A percentile compares a stretch with the other conserved stretches of the same genome.
These are phyloP conservation scores for Triadica sebifera DNA, from an alignment of 345 rosid genomes.

Conservation along the genomic window DNA sequence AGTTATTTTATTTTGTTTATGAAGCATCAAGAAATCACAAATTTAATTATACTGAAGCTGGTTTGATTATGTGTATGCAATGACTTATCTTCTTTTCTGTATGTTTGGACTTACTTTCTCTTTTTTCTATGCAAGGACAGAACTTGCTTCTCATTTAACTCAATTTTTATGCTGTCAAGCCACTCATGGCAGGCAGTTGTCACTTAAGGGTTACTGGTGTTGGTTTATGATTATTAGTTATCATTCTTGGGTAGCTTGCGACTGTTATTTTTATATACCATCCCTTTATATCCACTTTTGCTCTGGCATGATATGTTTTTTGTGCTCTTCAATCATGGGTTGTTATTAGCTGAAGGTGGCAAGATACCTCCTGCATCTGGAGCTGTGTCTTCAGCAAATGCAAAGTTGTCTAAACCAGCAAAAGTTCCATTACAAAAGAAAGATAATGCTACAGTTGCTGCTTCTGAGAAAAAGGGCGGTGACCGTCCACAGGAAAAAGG, in stretches of 20 bases:
- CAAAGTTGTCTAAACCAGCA: slow-evolving; percentile 48
- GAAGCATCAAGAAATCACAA: neutral
- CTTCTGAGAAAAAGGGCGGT: slow-evolving; percentile 72
- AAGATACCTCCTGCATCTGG: slow-evolving; percentile 43
- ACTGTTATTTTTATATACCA: neutral
- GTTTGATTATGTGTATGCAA: neutral
- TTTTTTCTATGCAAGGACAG: neutral
- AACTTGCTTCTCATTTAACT: neutral
- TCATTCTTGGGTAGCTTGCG: neutral
- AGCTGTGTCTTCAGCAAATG: slow-evolving; percentile 30
- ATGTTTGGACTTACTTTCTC: neutral
- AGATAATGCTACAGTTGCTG: slow-evolving; percentile 48
- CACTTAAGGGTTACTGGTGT: too few species aligned
- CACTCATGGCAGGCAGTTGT: neutral
- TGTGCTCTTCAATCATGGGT: neutral
- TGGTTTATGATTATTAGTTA: too few species aligned
- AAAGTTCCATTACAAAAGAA: slow-evolving; percentile 61
- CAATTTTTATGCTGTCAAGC: neutral
- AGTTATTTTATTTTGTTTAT: neutral
- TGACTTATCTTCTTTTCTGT: neutral
- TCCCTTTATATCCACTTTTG: neutral
- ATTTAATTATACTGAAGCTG: neutral
- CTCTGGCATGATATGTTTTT: neutral
- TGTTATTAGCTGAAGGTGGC: slow-evolving; percentile 50
- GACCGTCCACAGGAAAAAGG: slow-evolving; percentile 72